Percentiles rank a stretch among this genome's conserved stretches.
phyloP scores from a whole-genome alignment of 139 green algal genomes.

The Chlorella sp. region DNA sequence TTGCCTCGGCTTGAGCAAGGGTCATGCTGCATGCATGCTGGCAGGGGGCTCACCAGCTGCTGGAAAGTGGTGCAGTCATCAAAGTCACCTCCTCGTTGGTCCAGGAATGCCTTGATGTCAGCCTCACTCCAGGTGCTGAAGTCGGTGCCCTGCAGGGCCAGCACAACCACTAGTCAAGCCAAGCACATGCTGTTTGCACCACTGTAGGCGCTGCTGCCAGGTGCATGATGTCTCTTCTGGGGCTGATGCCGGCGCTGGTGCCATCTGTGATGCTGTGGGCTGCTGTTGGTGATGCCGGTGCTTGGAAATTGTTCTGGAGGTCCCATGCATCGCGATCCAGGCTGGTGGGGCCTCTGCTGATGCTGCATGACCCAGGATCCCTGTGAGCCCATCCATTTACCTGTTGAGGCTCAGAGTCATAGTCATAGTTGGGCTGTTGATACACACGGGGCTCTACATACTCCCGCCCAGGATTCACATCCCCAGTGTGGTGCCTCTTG shows the following conservation, averaged over 20 bases:
- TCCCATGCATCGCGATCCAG: too few relatives aligned
- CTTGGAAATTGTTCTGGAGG: too few relatives aligned
- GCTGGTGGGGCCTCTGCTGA: neutral
- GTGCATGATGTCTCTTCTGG: neutral
- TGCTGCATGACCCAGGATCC: neutral
- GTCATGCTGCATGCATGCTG: too few relatives aligned
- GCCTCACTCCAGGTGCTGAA: neutral
- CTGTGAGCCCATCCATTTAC: neutral
- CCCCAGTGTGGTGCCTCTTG: too few relatives aligned
- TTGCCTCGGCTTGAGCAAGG: too few relatives aligned
- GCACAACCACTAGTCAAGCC: too few relatives aligned
- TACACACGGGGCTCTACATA: neutral
- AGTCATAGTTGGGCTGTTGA: neutral
- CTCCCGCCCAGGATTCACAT: too few relatives aligned
- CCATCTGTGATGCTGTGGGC: neutral
- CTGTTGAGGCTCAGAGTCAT: too few relatives aligned
- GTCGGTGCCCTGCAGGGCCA: too few relatives aligned
- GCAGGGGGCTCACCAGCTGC: conserved; percentile 36
- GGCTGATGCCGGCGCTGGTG: neutral
- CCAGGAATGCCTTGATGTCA: conserved; percentile 49
- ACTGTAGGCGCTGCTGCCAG: too few relatives aligned
- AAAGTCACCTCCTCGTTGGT: conserved; percentile 68
- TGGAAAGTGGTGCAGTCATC: conserved; percentile 51
- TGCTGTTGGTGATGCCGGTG: too few relatives aligned
- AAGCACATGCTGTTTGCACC: too few relatives aligned